Evolutionary conservation across 208 protist species (phyloP).

Genomic region (Leishmania major): DNA sequence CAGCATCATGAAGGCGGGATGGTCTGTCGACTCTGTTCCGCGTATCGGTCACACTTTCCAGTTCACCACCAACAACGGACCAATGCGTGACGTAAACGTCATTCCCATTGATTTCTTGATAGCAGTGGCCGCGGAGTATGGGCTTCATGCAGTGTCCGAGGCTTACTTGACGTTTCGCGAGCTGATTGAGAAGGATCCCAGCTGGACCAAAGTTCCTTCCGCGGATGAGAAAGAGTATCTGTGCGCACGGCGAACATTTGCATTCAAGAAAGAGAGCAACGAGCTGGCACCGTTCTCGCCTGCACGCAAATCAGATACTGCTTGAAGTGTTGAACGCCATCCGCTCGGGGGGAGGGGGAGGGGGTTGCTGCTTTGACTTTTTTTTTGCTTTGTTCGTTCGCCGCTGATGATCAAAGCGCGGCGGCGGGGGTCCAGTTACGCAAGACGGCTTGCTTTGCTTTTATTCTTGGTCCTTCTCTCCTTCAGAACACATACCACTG

Average conservation of each 20-base stretch:
- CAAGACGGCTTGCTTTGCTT: constrained; percentile 1
- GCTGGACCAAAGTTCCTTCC: constrained; percentile 68
- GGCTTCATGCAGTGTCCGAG: constrained; percentile 66
- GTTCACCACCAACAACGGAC: constrained; percentile 49
- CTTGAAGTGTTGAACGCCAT: constrained; percentile 8
- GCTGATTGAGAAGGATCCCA: constrained; percentile 75
- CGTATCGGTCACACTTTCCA: constrained; percentile 72
- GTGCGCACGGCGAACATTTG: constrained; percentile 64
- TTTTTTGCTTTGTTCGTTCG: background rate
- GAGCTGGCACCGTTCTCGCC: constrained; percentile 36
- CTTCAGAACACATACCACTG: background rate
- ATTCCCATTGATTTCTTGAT: constrained; percentile 85
- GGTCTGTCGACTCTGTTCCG: constrained; percentile 63
- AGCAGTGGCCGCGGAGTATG: constrained; percentile 65
- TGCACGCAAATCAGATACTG: constrained; percentile 21
- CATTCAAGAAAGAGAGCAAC: constrained; percentile 76
- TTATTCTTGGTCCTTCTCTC: background rate
- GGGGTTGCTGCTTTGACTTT: background rate
- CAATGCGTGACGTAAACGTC: constrained; percentile 67
- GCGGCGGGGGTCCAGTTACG: background rate
- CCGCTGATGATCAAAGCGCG: constrained; percentile 2
- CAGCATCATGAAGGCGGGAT: constrained; percentile 64
- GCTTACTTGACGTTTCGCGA: constrained; percentile 75
- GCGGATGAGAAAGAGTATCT: constrained; percentile 85
- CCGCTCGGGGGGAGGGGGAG: background rate